Evolutionary conservation across 192 early-diverging fungal genomes (phyloP).

Genomic region (Fimicolochytrium jonesii): DNA sequence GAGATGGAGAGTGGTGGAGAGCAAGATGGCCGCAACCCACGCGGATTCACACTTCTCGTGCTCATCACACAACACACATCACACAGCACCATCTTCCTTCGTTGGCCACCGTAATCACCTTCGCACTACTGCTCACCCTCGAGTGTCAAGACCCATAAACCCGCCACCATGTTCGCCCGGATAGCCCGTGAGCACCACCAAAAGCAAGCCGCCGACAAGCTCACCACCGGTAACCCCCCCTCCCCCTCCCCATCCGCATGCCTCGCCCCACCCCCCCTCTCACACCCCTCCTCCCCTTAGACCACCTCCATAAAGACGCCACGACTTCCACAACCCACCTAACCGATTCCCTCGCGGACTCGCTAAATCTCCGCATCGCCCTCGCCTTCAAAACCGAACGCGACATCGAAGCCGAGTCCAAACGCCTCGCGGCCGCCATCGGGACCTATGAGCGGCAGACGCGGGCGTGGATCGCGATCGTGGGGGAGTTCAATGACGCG

Average conservation of each 20-base stretch:
- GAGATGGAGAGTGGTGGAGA: too few species aligned
- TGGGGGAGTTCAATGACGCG: constrained; percentile 69
- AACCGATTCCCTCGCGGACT: constrained; percentile 56
- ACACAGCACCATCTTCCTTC: too few species aligned
- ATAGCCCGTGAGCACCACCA: constrained; percentile 53
- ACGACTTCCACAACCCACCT: constrained; percentile 42
- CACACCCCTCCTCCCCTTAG: constrained; percentile 22
- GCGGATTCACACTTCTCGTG: too few species aligned
- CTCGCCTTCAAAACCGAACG: constrained; percentile 60
- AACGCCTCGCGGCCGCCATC: constrained; percentile 46
- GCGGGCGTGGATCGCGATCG: constrained; percentile 71
- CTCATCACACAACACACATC: too few species aligned
- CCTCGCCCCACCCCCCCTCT: not conserved
- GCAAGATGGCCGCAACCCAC: too few species aligned
- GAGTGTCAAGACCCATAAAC: too few species aligned
- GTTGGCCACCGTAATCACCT: too few species aligned
- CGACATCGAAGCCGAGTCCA: constrained; percentile 61
- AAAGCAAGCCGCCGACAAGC: constrained; percentile 48
- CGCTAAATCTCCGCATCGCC: constrained; percentile 34
- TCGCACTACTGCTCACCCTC: too few species aligned
- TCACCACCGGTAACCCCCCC: constrained; percentile 46
- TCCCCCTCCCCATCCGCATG: not conserved
- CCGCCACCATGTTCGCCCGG: constrained; percentile 17
- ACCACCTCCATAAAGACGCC: constrained; percentile 56
- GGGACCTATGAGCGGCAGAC: constrained; percentile 57